These are phyloP conservation scores for Paspalum vaginatum DNA, from an alignment of 176 grass and related monocot species.

Conservation along the genomic window DNA sequence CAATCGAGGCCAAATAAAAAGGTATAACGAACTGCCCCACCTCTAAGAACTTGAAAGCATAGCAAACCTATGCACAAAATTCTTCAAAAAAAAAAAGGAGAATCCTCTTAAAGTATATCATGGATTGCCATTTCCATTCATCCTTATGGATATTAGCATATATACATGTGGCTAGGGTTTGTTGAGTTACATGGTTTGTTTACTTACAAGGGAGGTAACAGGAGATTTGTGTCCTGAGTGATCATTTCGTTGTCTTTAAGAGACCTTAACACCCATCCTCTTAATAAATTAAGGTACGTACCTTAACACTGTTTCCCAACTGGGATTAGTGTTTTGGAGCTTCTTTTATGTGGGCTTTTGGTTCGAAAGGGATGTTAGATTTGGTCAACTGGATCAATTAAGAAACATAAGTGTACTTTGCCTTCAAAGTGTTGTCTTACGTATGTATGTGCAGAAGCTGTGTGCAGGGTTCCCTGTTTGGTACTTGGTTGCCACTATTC, in stretches of 20 bases:
- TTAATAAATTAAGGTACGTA: slow-evolving; percentile 27
- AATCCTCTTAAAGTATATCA: background rate
- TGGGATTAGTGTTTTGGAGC: slow-evolving; percentile 27
- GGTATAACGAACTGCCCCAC: background rate
- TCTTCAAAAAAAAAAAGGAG: background rate
- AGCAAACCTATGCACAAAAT: background rate
- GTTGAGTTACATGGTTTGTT: slow-evolving; percentile 24
- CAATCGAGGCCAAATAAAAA: background rate
- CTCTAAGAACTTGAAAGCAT: background rate
- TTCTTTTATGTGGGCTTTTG: slow-evolving; percentile 17
- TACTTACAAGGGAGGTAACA: slow-evolving; percentile 45
- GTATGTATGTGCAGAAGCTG: background rate
- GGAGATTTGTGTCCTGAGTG: slow-evolving; percentile 6
- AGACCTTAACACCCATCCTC: slow-evolving; percentile 31
- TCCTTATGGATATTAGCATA: background rate
- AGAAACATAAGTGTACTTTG: slow-evolving; percentile 43
- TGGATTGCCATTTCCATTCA: background rate
- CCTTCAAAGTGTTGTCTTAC: slow-evolving; percentile 48
- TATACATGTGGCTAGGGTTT: background rate
- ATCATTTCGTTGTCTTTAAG: slow-evolving; percentile 42
- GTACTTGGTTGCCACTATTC: background rate
- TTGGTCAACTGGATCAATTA: slow-evolving; percentile 36
- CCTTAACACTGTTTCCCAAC: slow-evolving; percentile 28
- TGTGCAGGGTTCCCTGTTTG: background rate
- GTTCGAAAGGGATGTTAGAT: slow-evolving; percentile 36